Conservation (phyloP, 2,329 filamentous ascomycete genomes). For the Sphaerulina musiva region DNA sequence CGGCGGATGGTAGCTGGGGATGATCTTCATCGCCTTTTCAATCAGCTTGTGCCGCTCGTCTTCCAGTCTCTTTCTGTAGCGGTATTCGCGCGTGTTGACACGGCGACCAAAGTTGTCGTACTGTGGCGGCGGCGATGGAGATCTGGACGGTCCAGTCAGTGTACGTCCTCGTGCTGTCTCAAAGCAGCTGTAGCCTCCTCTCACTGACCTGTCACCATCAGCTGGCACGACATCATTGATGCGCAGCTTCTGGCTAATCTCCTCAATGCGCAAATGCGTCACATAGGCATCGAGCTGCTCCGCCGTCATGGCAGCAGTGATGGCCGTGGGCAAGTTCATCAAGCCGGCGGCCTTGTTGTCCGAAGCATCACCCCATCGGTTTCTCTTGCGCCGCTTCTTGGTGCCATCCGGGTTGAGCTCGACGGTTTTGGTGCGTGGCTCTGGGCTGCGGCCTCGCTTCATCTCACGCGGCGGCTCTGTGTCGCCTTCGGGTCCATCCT, state of each 20-base stretch:
- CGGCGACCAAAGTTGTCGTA: slow-evolving; percentile 99
- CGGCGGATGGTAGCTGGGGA: slow-evolving; percentile 97
- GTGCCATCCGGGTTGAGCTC: slow-evolving; percentile 59
- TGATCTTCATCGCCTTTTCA: slow-evolving; percentile 98
- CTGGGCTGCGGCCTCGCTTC: slow-evolving; percentile 91
- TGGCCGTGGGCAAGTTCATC: slow-evolving; percentile 94
- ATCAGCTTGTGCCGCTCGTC: slow-evolving; percentile 98
- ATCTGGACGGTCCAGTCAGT: slow-evolving; percentile 50
- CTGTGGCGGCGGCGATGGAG: slow-evolving; percentile 88
- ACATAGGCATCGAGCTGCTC: slow-evolving; percentile 98
- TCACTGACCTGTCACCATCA: slow-evolving; percentile 80
- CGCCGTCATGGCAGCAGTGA: slow-evolving; percentile 94
- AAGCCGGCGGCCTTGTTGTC: slow-evolving; percentile 98
- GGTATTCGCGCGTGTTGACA: slow-evolving; percentile 98
- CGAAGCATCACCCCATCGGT: slow-evolving; percentile 93
- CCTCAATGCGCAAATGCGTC: slow-evolving; percentile 91
- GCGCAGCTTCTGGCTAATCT: slow-evolving; percentile 97
- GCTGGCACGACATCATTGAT: slow-evolving; percentile 98
- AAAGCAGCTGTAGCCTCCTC: too few species aligned
- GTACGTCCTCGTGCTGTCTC: background rate
- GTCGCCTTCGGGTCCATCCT: slow-evolving; percentile 40
- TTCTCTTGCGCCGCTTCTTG: slow-evolving; percentile 93
- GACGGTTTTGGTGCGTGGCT: slow-evolving; percentile 20
- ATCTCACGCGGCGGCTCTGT: slow-evolving; percentile 37
- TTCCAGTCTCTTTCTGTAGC: slow-evolving; percentile 95